phyloP scores from a whole-genome alignment of 2,329 filamentous ascomycete species.

The Phyllachora maydis region DNA sequence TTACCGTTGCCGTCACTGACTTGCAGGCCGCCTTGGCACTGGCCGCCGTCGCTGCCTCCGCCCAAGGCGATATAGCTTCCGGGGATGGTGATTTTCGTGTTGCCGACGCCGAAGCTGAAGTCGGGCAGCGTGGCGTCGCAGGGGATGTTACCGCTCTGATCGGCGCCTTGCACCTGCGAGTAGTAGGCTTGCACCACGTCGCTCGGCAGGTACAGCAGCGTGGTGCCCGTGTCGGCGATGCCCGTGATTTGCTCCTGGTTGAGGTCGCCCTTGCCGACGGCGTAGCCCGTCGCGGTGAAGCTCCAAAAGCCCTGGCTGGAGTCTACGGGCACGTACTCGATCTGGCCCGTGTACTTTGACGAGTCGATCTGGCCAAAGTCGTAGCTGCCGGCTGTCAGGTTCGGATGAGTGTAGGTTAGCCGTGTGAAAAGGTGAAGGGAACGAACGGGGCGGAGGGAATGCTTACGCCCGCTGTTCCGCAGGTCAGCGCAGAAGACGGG shows the following conservation, averaged over 20 bases:
- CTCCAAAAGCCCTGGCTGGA: background rate
- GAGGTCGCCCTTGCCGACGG: background rate
- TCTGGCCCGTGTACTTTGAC: slow-evolving; percentile 29
- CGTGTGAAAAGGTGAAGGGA: background rate
- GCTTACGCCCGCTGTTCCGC: slow-evolving; percentile 9
- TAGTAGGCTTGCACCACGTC: slow-evolving; percentile 27
- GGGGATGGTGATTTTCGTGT: slow-evolving; percentile 4
- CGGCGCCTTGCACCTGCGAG: slow-evolving; percentile 18
- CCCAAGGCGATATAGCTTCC: slow-evolving; percentile 6
- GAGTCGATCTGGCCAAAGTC: slow-evolving; percentile 25
- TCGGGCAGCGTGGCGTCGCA: slow-evolving; percentile 5
- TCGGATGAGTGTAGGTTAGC: background rate
- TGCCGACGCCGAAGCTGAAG: slow-evolving; percentile 6
- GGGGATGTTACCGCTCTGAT: slow-evolving; percentile 8
- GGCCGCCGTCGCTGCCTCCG: slow-evolving; percentile 1
- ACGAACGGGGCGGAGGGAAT: background rate
- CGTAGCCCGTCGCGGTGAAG: slow-evolving; percentile 1
- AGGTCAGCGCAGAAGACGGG: slow-evolving; percentile 13
- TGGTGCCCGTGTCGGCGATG: slow-evolving; percentile 36
- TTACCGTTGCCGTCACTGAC: background rate
- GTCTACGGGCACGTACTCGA: slow-evolving; percentile 9
- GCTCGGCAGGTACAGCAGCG: slow-evolving; percentile 25
- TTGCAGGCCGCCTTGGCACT: background rate
- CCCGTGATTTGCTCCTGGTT: slow-evolving; percentile 9
- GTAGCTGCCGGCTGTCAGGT: slow-evolving; percentile 8